These are phyloP conservation scores for Fusarium sp. DNA, from an alignment of 2,329 filamentous ascomycete species.

Conservation along the genomic window DNA sequence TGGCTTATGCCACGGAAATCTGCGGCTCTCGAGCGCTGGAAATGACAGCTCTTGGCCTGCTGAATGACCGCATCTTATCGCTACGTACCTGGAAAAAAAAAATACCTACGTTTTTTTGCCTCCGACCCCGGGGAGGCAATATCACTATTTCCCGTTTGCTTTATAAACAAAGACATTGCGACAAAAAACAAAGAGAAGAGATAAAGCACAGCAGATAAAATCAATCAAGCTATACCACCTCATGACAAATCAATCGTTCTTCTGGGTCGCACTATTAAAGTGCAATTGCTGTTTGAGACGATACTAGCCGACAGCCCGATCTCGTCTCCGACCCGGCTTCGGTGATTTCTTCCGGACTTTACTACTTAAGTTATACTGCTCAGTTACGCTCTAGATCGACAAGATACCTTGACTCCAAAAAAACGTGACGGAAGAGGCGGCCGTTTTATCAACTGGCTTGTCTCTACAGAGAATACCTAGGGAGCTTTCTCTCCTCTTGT, in stretches of 20 bases:
- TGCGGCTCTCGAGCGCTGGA: constrained; percentile 35
- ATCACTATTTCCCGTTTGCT: constrained; percentile 18
- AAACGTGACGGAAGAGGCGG: constrained; percentile 6
- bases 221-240: background rate
- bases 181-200: background rate
- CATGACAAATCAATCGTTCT: background rate
- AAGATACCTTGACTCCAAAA: constrained; percentile 10
- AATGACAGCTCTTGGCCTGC: constrained; percentile 5
- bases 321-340: constrained; percentile 37
- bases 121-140: constrained; percentile 41
- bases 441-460: background rate
- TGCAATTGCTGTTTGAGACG: constrained; percentile 30
- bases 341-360: constrained; percentile 28
- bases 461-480: background rate
- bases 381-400: constrained; percentile 12
- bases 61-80: constrained; percentile 25
- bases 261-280: constrained; percentile 7
- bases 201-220: background rate
- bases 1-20: constrained; percentile 43
- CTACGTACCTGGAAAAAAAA: constrained; percentile 21
- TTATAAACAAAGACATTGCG: constrained; percentile 14
- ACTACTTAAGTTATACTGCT: constrained; percentile 4
- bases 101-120: constrained; percentile 25
- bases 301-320: constrained; percentile 43
- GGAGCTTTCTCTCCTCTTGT: constrained; percentile 5